These are phyloP conservation scores for Spergularia marina DNA, from an alignment of 148 eudicot genomes.

Conservation along the genomic window DNA sequence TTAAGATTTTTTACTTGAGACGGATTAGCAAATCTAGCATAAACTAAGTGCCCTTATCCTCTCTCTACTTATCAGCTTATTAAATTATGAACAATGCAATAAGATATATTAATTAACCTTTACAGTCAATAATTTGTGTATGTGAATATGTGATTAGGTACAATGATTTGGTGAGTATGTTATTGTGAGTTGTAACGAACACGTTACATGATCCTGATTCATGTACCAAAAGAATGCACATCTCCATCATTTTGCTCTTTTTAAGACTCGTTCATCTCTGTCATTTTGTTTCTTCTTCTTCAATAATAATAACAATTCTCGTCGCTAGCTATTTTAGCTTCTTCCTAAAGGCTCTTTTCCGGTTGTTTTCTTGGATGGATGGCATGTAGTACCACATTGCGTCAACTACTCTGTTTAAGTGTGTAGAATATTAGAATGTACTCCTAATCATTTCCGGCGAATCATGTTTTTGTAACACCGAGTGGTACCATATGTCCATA, in stretches of 20 bases:
- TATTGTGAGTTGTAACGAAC: constrained; percentile 13
- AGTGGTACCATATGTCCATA: too few relatives aligned
- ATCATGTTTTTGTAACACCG: too few relatives aligned
- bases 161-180: neutral
- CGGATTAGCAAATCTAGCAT: too few relatives aligned
- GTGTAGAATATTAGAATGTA: too few relatives aligned
- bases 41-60: too few relatives aligned
- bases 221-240: neutral
- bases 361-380: too few relatives aligned
- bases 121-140: neutral
- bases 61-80: too few relatives aligned
- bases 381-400: too few relatives aligned
- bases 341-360: too few relatives aligned
- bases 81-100: neutral
- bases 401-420: too few relatives aligned
- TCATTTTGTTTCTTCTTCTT: neutral
- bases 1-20: too few relatives aligned
- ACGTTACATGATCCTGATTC: constrained; percentile 12
- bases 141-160: neutral
- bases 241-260: neutral
- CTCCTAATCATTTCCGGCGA: too few relatives aligned
- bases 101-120: neutral
- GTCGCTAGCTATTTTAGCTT: neutral
- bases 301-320: neutral
- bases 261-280: neutral